Percentiles rank a stretch among this genome's conserved stretches.
phyloP scores from a whole-genome alignment of 495 filamentous ascomycete species.

The Penicillium paxilli region DNA sequence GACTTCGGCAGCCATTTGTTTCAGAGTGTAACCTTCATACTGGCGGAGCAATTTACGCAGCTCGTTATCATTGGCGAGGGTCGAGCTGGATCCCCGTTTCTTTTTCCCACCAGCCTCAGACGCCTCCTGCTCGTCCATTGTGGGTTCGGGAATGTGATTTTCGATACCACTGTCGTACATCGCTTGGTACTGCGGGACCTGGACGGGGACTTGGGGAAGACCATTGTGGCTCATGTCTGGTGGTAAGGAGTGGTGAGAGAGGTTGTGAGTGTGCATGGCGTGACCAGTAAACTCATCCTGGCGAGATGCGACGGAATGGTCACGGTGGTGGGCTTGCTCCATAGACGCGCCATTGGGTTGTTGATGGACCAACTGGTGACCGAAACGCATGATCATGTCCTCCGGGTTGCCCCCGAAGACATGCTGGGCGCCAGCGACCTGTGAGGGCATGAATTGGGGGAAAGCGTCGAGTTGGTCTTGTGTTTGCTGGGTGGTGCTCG shows the following conservation, averaged over 20 bases:
- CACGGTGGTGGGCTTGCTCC: slow-evolving; percentile 51
- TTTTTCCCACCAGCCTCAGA: slow-evolving; percentile 60
- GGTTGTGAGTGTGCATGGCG: slow-evolving; percentile 44
- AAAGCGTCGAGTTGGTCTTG: slow-evolving; percentile 59
- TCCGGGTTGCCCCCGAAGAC: slow-evolving; percentile 56
- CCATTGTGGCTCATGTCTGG: slow-evolving; percentile 30
- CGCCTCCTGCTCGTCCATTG: slow-evolving; percentile 64
- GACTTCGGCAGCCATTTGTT: slow-evolving; percentile 83
- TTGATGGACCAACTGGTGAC: slow-evolving; percentile 56
- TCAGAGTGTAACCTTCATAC: slow-evolving; percentile 71
- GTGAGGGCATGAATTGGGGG: slow-evolving; percentile 52
- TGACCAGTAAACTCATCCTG: slow-evolving; percentile 49
- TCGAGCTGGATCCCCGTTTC: slow-evolving; percentile 69
- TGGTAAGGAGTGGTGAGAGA: slow-evolving; percentile 42
- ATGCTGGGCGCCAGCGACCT: slow-evolving; percentile 52
- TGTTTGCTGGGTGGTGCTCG: slow-evolving; percentile 64
- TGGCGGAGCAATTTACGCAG: slow-evolving; percentile 78
- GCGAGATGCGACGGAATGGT: slow-evolving; percentile 47
- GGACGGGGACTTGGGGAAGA: slow-evolving; percentile 37
- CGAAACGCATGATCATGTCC: slow-evolving; percentile 62
- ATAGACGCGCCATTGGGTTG: slow-evolving; percentile 49
- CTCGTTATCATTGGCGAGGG: slow-evolving; percentile 86
- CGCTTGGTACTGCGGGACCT: slow-evolving; percentile 56
- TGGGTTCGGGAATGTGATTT: slow-evolving; percentile 61
- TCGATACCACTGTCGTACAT: slow-evolving; percentile 66